Evolutionary conservation across 441 rosid genomes (phyloP).

Genomic region (Capsella rubella): DNA sequence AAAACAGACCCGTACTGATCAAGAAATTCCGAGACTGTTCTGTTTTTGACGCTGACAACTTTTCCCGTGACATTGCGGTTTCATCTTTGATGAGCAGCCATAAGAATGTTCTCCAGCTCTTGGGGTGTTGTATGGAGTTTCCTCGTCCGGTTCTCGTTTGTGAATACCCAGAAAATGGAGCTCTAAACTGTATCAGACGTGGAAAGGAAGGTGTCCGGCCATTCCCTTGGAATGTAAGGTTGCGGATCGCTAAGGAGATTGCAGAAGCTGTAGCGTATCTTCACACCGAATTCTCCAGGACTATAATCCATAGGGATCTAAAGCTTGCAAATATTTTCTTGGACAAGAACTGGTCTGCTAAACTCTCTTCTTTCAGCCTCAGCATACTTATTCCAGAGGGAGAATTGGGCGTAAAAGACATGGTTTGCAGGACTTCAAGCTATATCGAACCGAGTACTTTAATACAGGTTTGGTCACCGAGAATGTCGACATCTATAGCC

Average conservation of each 20-base stretch:
- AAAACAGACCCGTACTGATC: conserved; percentile 26
- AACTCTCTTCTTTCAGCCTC: conserved; percentile 46
- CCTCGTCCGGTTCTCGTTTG: conserved; percentile 45
- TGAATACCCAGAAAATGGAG: conserved; percentile 41
- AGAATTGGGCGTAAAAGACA: conserved; percentile 15
- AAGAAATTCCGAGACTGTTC: conserved; percentile 10
- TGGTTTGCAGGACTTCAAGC: conserved; percentile 31
- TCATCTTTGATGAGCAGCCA: conserved; percentile 49
- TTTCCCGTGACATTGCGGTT: conserved; percentile 37
- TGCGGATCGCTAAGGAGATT: conserved; percentile 34
- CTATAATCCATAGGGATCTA: conserved; percentile 46
- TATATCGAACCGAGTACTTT: conserved; percentile 30
- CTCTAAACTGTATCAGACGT: conserved; percentile 28
- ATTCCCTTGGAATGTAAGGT: conserved; percentile 38
- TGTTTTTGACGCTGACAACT: conserved; percentile 30
- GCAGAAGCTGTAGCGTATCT: conserved; percentile 51
- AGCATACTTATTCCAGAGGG: conserved; percentile 38
- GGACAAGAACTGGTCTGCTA: conserved; percentile 39
- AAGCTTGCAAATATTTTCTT: conserved; percentile 40
- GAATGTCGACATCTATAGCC: conserved; percentile 38
- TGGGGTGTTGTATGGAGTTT: conserved; percentile 54
- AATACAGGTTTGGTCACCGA: conserved; percentile 38
- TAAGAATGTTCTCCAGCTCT: conserved; percentile 47
- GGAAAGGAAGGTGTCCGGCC: background rate
- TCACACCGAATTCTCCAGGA: conserved; percentile 49